phyloP scores from a whole-genome alignment of 768 basidiomycete genomes.

The Amanita rimosa region DNA sequence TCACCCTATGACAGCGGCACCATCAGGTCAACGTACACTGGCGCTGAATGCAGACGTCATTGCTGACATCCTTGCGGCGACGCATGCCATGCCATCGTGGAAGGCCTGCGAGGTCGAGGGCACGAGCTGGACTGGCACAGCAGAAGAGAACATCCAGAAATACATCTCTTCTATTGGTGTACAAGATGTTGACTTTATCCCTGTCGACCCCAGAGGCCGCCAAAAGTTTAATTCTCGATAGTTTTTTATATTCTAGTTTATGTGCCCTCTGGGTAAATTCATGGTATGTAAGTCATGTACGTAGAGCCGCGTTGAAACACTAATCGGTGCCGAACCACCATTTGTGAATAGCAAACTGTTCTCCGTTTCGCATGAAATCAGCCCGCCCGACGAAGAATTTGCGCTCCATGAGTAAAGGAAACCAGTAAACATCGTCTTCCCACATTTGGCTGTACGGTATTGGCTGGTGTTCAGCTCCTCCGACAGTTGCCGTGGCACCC shows the following conservation, averaged over 20 bases:
- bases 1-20: constrained; percentile 8
- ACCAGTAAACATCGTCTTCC: constrained; percentile 58
- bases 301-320: constrained; percentile 2
- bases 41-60: constrained; percentile 14
- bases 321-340: constrained; percentile 32
- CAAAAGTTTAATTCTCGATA: too few relatives aligned
- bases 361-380: constrained; percentile 26
- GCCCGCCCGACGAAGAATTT: constrained; percentile 31
- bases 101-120: constrained; percentile 20
- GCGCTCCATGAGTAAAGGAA: constrained; percentile 44
- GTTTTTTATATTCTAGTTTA: too few relatives aligned
- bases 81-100: constrained; percentile 19
- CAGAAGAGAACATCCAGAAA: constrained; percentile 21
- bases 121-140: constrained; percentile 21
- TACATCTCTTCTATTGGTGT: background rate
- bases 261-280: too few relatives aligned
- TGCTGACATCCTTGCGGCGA: constrained; percentile 19
- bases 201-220: too few relatives aligned
- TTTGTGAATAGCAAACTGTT: constrained; percentile 19
- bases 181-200: background rate
- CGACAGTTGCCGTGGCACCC: constrained; percentile 5
- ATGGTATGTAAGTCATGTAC: background rate
- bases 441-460: constrained; percentile 57
- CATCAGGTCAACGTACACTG: constrained; percentile 10
- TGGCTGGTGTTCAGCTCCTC: constrained; percentile 13